phyloP scores from a whole-genome alignment of 495 filamentous ascomycete genomes.

The Penicillium mononematosum region DNA sequence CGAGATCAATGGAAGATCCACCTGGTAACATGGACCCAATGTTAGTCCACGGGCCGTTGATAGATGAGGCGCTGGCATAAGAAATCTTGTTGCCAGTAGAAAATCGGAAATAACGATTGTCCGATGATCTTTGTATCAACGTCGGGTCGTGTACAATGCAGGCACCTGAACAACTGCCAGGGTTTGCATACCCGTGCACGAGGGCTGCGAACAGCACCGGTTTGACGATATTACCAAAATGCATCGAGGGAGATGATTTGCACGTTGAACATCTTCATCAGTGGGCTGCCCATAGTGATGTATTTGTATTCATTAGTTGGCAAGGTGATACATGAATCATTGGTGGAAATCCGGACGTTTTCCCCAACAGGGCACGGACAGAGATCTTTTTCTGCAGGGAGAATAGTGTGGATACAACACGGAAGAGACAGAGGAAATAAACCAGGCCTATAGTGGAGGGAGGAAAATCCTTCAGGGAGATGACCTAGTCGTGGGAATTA shows the following conservation, averaged over 20 bases:
- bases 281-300: no score
- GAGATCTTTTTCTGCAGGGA: background rate
- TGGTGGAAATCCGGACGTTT: constrained; percentile 7
- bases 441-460: background rate
- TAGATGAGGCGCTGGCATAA: constrained; percentile 57
- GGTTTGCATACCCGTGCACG: constrained; percentile 51
- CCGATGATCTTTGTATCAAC: constrained; percentile 59
- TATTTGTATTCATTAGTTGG: background rate
- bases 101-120: constrained; percentile 72
- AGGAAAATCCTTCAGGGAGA: background rate
- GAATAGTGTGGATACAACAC: background rate
- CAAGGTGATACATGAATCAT: background rate
- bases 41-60: constrained; percentile 67
- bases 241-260: constrained; percentile 7
- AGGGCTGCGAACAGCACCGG: constrained; percentile 22
- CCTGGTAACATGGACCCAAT: constrained; percentile 56
- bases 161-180: constrained; percentile 55
- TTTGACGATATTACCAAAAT: background rate
- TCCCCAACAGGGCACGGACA: background rate
- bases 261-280: background rate
- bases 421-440: background rate
- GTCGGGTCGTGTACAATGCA: constrained; percentile 66
- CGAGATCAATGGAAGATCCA: constrained; percentile 60
- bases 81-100: constrained; percentile 65
- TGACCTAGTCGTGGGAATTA: background rate